phyloP scores from a whole-genome alignment of 73 alveolate genomes.

The Paramecium sexaurelia region DNA sequence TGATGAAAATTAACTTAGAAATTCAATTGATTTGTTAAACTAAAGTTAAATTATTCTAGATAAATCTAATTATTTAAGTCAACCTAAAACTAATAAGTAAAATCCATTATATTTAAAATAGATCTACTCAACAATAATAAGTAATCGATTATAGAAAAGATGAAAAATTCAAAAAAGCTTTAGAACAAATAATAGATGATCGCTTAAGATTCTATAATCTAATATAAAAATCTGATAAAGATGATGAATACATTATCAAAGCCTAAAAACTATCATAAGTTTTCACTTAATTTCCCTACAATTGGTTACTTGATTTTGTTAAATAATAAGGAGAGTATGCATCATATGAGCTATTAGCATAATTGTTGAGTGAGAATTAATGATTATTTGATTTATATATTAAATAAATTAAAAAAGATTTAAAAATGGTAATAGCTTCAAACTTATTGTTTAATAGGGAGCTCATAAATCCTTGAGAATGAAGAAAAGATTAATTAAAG shows the following conservation, averaged over 20 bases:
- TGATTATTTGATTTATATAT: background rate
- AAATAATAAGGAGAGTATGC: background rate
- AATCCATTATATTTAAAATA: background rate
- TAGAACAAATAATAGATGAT: background rate
- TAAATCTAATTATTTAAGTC: background rate
- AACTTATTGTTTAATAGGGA: slow-evolving; percentile 67
- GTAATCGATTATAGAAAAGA: background rate
- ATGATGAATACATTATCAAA: background rate
- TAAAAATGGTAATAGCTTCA: background rate
- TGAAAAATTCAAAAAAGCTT: background rate
- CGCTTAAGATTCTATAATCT: background rate
- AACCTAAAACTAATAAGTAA: background rate
- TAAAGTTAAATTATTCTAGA: background rate
- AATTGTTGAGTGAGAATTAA: background rate
- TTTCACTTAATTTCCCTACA: background rate
- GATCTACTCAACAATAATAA: background rate
- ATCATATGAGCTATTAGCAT: background rate
- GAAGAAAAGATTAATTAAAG: slow-evolving; percentile 89
- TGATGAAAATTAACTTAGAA: background rate
- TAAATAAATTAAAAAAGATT: slow-evolving; percentile 32
- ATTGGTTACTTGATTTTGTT: background rate
- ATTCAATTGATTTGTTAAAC: background rate
- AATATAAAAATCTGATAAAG: background rate
- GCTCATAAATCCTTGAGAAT: slow-evolving; percentile 78
- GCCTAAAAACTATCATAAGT: background rate